Conservation (phyloP, 805 yeast species). For the Ogataea nitratoaversa region DNA sequence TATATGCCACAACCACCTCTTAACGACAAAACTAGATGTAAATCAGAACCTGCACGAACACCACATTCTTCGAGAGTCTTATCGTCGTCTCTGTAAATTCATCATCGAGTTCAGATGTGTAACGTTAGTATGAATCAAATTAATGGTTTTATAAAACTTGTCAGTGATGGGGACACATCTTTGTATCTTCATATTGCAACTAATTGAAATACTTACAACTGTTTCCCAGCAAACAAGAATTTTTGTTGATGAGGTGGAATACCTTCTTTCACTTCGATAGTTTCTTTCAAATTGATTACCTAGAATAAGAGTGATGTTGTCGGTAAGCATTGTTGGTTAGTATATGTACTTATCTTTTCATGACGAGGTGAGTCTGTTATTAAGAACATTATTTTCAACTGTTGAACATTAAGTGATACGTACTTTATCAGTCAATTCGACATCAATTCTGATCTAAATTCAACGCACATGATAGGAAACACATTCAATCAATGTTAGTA, state of each 20-base stretch:
- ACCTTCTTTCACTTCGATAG: constrained; percentile 94
- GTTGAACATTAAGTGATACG: constrained; percentile 16
- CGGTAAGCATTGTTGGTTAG: too few relatives aligned
- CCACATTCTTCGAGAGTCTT: constrained; percentile 67
- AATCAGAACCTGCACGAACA: constrained; percentile 78
- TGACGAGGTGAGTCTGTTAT: too few relatives aligned
- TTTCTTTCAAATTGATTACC: constrained; percentile 68
- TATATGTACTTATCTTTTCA: too few relatives aligned
- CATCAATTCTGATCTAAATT: constrained; percentile 63
- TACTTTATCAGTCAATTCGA: constrained; percentile 64
- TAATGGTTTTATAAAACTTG: neutral
- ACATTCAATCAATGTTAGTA: constrained; percentile 2
- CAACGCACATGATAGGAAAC: neutral
- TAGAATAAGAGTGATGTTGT: constrained; percentile 22
- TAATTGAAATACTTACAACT: constrained; percentile 53
- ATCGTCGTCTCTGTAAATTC: constrained; percentile 62
- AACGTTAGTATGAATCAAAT: neutral
- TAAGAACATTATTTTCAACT: neutral
- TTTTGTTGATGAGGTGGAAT: constrained; percentile 96
- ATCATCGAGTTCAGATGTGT: too few relatives aligned
- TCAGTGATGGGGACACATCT: too few relatives aligned
- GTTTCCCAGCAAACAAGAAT: constrained; percentile 84
- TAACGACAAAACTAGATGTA: constrained; percentile 86
- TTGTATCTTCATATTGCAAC: too few relatives aligned
- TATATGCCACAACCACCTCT: constrained; percentile 63